phyloP scores from a whole-genome alignment of 306 rosid genomes.

The Amphicarpaea edgeworthii region DNA sequence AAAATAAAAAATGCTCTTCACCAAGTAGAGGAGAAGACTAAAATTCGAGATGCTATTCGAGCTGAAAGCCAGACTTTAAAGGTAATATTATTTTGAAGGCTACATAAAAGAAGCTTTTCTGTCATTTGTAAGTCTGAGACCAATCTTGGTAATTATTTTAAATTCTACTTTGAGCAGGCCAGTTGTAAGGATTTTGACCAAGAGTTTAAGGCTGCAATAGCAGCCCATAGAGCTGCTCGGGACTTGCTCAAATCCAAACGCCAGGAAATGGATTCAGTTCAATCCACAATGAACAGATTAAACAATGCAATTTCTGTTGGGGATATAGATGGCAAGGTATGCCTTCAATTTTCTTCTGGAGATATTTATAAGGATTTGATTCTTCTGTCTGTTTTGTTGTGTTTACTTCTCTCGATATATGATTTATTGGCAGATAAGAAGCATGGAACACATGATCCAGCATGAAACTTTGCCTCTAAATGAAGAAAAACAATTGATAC shows the following conservation, averaged over 20 bases:
- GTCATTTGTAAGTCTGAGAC: constrained; percentile 4
- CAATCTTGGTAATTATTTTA: constrained; percentile 35
- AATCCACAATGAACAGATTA: constrained; percentile 61
- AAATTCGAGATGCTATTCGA: constrained; percentile 63
- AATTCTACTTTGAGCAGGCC: constrained; percentile 60
- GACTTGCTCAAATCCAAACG: constrained; percentile 70
- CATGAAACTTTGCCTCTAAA: constrained; percentile 84
- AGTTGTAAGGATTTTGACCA: constrained; percentile 53
- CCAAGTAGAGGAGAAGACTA: constrained; percentile 70
- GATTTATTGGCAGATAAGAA: constrained; percentile 63
- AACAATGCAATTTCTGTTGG: constrained; percentile 74
- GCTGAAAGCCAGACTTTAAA: constrained; percentile 59
- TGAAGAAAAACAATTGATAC: constrained; percentile 81
- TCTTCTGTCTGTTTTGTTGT: constrained; percentile 25
- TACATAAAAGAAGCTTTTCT: background rate
- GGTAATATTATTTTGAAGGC: constrained; percentile 52
- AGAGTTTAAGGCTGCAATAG: constrained; percentile 59
- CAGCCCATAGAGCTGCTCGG: constrained; percentile 67
- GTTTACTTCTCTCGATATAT: constrained; percentile 34
- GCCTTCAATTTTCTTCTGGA: constrained; percentile 23
- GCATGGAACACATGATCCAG: constrained; percentile 74
- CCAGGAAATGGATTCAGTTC: constrained; percentile 78
- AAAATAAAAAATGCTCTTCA: constrained; percentile 58
- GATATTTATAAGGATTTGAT: constrained; percentile 35
- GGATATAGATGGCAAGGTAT: constrained; percentile 77